Conservation (phyloP, 495 filamentous ascomycete species). For the Neurospora sp. region DNA sequence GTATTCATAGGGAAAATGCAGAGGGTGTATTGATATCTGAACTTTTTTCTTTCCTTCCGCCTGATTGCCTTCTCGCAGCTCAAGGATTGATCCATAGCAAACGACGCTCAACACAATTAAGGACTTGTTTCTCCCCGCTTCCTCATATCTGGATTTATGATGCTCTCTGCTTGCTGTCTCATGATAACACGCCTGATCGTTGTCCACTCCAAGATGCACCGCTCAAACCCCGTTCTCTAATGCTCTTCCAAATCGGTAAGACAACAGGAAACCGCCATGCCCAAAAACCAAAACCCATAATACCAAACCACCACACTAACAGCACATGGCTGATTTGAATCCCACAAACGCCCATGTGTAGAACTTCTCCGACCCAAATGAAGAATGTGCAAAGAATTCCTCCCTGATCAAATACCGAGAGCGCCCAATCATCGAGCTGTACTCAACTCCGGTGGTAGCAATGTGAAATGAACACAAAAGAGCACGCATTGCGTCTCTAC, state of each 20-base stretch:
- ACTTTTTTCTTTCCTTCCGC: not conserved
- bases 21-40: not conserved
- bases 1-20: not conserved
- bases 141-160: not conserved
- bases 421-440: not conserved
- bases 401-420: not conserved
- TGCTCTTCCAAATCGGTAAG: not conserved
- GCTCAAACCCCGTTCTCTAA: not conserved
- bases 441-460: not conserved
- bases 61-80: not conserved
- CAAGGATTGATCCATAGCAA: not conserved
- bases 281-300: not conserved
- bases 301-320: not conserved
- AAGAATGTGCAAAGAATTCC: not conserved
- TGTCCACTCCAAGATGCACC: not conserved
- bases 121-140: not conserved
- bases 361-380: not conserved
- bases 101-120: not conserved
- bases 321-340: not conserved
- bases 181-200: not conserved
- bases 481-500: not conserved
- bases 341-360: not conserved
- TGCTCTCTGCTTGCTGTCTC: not conserved
- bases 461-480: not conserved
- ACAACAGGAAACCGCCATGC: not conserved